phyloP scores from a whole-genome alignment of 106 monocot genomes.

The Cymbidium sinense region DNA sequence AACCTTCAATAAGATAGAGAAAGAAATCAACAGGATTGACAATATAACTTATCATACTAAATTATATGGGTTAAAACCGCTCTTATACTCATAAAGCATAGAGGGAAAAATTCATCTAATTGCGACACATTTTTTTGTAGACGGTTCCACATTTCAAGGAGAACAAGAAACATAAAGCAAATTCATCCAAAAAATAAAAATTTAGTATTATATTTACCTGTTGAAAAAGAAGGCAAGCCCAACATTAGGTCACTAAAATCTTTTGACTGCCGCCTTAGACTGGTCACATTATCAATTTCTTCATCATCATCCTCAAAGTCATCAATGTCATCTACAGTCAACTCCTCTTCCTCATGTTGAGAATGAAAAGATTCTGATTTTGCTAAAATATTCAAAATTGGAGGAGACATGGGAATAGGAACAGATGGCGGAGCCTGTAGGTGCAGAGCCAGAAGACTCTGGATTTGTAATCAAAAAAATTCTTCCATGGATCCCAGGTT shows the following conservation, averaged over 20 bases:
- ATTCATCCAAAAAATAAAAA: neutral
- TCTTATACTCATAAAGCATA: neutral
- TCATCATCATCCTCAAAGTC: slow-evolving; percentile 89
- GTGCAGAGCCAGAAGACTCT: slow-evolving; percentile 71
- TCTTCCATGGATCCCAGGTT: slow-evolving; percentile 51
- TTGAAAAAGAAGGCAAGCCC: slow-evolving; percentile 54
- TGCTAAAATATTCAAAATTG: slow-evolving; percentile 29
- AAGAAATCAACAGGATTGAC: neutral
- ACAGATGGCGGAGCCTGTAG: slow-evolving; percentile 54
- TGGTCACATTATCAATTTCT: slow-evolving; percentile 32
- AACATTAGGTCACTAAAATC: slow-evolving; percentile 48
- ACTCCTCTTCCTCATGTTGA: slow-evolving; percentile 59
- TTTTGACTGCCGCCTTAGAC: slow-evolving; percentile 51
- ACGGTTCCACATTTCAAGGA: neutral
- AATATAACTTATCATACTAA: neutral
- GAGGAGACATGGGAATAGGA: slow-evolving; percentile 27
- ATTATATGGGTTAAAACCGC: neutral
- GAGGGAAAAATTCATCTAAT: neutral
- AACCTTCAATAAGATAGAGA: neutral
- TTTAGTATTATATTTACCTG: slow-evolving; percentile 36
- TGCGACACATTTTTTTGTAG: neutral
- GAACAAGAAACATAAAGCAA: neutral
- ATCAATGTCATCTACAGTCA: slow-evolving; percentile 94
- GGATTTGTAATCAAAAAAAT: slow-evolving; percentile 78
- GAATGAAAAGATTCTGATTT: slow-evolving; percentile 73